phyloP scores from a whole-genome alignment of 768 basidiomycete genomes.

The Amanita subjunquillea region DNA sequence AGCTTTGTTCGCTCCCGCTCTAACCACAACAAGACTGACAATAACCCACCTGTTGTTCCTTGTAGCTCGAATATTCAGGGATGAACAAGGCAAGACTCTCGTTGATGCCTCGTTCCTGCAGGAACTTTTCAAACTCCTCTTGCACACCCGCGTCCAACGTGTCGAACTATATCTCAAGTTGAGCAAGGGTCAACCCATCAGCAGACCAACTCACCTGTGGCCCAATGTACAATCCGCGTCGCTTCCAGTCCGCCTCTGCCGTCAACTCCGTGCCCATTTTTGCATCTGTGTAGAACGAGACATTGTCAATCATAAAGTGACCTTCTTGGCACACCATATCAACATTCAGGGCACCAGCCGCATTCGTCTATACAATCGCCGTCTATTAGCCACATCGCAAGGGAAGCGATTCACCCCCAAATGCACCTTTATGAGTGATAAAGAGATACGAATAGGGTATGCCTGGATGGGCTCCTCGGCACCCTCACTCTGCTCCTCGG shows the following conservation, averaged over 20 bases:
- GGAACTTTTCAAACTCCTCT: constrained; percentile 83
- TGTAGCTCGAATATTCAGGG: constrained; percentile 78
- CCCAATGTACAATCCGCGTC: constrained; percentile 86
- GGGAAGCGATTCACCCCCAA: not conserved
- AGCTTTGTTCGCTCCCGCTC: not conserved
- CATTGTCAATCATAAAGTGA: constrained; percentile 78
- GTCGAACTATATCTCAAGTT: constrained; percentile 50
- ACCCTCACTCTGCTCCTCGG: constrained; percentile 13
- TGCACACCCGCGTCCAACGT: constrained; percentile 82
- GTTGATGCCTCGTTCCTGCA: constrained; percentile 86
- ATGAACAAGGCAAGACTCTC: constrained; percentile 78
- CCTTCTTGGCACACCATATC: constrained; percentile 77
- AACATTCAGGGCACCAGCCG: constrained; percentile 61
- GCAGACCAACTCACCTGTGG: constrained; percentile 47
- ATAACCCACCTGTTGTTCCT: constrained; percentile 80
- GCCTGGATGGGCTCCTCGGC: constrained; percentile 21
- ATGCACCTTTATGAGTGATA: constrained; percentile 77
- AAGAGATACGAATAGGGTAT: constrained; percentile 69
- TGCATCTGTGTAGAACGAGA: constrained; percentile 73
- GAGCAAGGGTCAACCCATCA: not conserved
- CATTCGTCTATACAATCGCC: constrained; percentile 26
- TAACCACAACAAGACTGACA: not conserved
- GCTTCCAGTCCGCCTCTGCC: constrained; percentile 89
- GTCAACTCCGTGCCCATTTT: constrained; percentile 67
- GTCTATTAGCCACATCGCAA: not conserved